These are phyloP conservation scores for Ogataea nitratoaversa DNA, from an alignment of 805 yeast species.

Conservation along the genomic window DNA sequence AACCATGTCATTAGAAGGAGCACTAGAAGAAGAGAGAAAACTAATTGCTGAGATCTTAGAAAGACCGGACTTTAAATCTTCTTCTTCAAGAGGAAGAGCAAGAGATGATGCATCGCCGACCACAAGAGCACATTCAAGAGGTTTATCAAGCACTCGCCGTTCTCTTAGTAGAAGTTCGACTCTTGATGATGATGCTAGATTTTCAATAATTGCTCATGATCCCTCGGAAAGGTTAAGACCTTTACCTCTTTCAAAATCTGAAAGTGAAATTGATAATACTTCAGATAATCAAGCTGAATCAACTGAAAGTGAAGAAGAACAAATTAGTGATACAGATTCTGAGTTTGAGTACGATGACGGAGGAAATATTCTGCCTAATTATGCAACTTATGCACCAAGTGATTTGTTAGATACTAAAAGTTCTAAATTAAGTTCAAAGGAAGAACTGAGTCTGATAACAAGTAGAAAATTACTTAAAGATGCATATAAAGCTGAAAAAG, in stretches of 20 bases:
- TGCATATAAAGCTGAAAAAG: slow-evolving; percentile 43
- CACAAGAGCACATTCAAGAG: slow-evolving; percentile 16
- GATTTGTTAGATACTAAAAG: slow-evolving; percentile 6
- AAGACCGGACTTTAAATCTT: slow-evolving; percentile 19
- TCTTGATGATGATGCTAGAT: slow-evolving; percentile 32
- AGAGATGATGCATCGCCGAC: slow-evolving; percentile 13
- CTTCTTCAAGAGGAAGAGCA: slow-evolving; percentile 18
- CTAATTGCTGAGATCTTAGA: slow-evolving; percentile 28
- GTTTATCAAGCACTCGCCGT: slow-evolving; percentile 20
- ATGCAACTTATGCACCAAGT: slow-evolving; percentile 32
- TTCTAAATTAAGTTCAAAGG: slow-evolving; percentile 14
- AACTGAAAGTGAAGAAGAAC: slow-evolving; percentile 46
- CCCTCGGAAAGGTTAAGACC: slow-evolving; percentile 59
- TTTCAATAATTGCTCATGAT: slow-evolving; percentile 68
- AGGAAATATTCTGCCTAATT: slow-evolving; percentile 54
- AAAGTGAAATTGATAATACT: slow-evolving; percentile 10
- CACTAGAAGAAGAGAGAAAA: slow-evolving; percentile 30
- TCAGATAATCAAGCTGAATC: slow-evolving; percentile 8
- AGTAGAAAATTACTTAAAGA: slow-evolving; percentile 36
- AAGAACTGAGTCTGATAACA: slow-evolving; percentile 18
- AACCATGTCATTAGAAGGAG: slow-evolving; percentile 32
- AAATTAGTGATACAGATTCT: slow-evolving; percentile 54
- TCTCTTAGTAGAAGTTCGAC: slow-evolving; percentile 21
- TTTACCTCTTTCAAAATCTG: slow-evolving; percentile 7
- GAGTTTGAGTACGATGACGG: slow-evolving; percentile 62